These are phyloP conservation scores for Crucibulum laeve DNA, from an alignment of 768 basidiomycete species.

Conservation along the genomic window DNA sequence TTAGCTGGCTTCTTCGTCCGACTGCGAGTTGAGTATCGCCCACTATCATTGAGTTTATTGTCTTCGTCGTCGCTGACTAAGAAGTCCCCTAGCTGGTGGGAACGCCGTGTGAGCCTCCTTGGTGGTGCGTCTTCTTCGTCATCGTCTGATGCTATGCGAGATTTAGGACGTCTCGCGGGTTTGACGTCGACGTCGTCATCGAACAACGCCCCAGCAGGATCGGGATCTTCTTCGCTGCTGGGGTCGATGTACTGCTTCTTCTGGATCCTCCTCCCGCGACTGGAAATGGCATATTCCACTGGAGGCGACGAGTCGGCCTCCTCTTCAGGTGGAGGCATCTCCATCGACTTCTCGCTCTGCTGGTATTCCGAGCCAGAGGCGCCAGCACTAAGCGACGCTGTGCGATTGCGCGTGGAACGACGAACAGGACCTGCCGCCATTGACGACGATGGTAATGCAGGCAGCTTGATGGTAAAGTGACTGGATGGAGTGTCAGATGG, in stretches of 20 bases:
- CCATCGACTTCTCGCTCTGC: slow-evolving; percentile 40
- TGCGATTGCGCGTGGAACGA: slow-evolving; percentile 26
- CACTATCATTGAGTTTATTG: slow-evolving; percentile 19
- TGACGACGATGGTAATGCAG: slow-evolving; percentile 5
- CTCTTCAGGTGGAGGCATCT: slow-evolving; percentile 22
- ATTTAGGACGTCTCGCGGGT: slow-evolving; percentile 2
- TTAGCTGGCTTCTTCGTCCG: slow-evolving; percentile 30
- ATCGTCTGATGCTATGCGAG: slow-evolving; percentile 13
- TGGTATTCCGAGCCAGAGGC: slow-evolving; percentile 48
- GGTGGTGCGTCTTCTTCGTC: slow-evolving; percentile 17
- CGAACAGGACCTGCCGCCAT: slow-evolving; percentile 23
- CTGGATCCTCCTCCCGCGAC: slow-evolving; percentile 35
- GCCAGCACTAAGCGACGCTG: slow-evolving; percentile 24
- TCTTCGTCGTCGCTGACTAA: slow-evolving; percentile 44
- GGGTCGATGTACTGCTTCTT: slow-evolving; percentile 41
- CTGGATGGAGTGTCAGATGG: slow-evolving; percentile 8
- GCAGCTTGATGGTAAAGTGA: slow-evolving; percentile 21
- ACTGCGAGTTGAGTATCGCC: slow-evolving; percentile 35
- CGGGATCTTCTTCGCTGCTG: slow-evolving; percentile 36
- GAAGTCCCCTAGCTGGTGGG: slow-evolving; percentile 24
- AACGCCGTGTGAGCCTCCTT: background rate
- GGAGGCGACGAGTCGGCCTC: slow-evolving; percentile 20
- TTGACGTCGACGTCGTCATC: slow-evolving; percentile 21
- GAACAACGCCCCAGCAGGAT: slow-evolving; percentile 21
- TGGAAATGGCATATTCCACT: slow-evolving; percentile 17